Base-by-base conservation (phyloP, 2,329 filamentous ascomycete species). In the Fusarium drepaniforme region DNA sequence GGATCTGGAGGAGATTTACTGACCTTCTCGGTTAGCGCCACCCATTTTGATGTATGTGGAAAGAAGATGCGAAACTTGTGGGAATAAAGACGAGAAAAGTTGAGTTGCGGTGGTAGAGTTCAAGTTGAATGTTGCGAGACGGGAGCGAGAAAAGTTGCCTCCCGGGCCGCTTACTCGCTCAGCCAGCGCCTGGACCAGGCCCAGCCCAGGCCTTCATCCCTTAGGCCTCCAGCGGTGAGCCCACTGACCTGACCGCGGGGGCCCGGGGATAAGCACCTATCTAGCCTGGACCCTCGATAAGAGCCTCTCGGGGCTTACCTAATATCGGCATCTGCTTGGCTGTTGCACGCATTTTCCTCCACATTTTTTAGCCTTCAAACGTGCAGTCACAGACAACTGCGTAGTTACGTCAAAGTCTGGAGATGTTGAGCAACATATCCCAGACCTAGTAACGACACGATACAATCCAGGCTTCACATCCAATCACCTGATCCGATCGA, bases 1-100 rank as follows among this genome's bases (percentile, higher is more conserved):
- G 33, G 33, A 23, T 58, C 28, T 8, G 9, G 57, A 58, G 25
- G 35, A n/a, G 2, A 28, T 28, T 25, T 25, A 78, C 81, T 68
- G 70, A 82, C 82, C 83, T 82, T 84, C 82, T 80, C 84, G 78
- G 80, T 82, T 84, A 62, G 74, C 49, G 69, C 84, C 83, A 73
- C 84, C 84, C 84, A 85, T 85, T 72, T 61, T 75, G 57, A 69
- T 73, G 16, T 75, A n/a, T 75, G 38, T 71, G 21, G 57, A 42
- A 62, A 59, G 64, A 65, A 67, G 56, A 67, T 59, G 56, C 49
- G 42, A 30, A 56, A 38, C 59, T 61, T 64, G 57, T 33, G 42
- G 63, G 64, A 74, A 61, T 68, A 69, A 74, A 71, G 59, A 69
- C 68, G 60, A 65, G 67, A 66, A 56, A 64, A 64, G 53, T 65